Base-by-base conservation (phyloP, 164 flowering plant genomes). In the Stephania yunnanensis region DNA sequence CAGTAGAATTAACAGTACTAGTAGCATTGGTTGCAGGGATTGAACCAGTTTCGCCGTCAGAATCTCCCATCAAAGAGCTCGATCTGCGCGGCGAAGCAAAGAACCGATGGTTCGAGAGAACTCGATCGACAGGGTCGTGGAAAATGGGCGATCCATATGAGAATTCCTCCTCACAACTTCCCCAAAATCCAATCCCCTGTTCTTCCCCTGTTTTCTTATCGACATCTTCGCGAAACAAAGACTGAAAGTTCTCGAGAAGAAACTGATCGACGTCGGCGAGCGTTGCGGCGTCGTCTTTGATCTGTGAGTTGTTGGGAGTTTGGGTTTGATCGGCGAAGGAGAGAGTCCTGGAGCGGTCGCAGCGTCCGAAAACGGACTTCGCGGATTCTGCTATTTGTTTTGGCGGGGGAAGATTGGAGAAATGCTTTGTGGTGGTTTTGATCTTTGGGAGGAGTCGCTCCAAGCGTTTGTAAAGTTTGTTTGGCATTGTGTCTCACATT, bases 241-340 rank as follows among this genome's bases (percentile, higher is more conserved):
- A 90, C 71, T 72, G 85, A 85, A 94, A 91, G 65, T 94, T 90
- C 82, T 91, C 93, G 19, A 80, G 77, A 10, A 89, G 85, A 69
- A 92, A 91, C 0, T 79, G 82, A 53, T 94, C 97, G 22, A 89
- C 68, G 61, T 94, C 97, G 9, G 88, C 75, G 10, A 92, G 85
- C 1, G 94, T 87, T 0, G 94, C 96, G 0, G 89, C 89, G 1
- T 73, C 73, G 20, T 52, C 74, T 5, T 48, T 17, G 66, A 19
- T 61, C 25, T 61, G 55, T 50, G 12, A 10, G 15, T 10, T 8
- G 13, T 48, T 11, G 15, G 11, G 55, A 50, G 55, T 10, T 50
- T 10, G 55, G 55, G 4, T 50, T 50, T 50, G 55, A 15, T 10
- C 55, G 72, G 90, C 78, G 70, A 89, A 87, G 0, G 94, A 92